Percentiles rank a stretch among this genome's conserved stretches.
Evolutionary conservation across 169 alveolate species (phyloP).

Genomic region (Besnoitia besnoiti): DNA sequence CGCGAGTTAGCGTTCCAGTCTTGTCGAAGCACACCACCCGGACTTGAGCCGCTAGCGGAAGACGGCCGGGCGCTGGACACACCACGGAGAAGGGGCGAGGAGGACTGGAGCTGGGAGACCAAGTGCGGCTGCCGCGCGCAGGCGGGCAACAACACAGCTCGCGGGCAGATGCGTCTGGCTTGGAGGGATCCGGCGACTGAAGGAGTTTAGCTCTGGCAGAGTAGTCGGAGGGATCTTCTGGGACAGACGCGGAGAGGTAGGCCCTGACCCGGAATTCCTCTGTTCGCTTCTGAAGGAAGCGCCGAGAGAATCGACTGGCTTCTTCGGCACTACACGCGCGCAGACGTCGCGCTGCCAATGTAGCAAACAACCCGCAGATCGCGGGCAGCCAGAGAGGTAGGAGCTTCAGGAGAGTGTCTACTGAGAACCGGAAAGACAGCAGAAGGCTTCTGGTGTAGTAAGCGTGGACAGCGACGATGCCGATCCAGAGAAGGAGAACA

Average conservation of each 20-base stretch:
- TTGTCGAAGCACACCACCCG: conserved; percentile 48
- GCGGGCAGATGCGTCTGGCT: too few species aligned
- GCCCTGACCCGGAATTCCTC: neutral
- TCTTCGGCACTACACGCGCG: neutral
- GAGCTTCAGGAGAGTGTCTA: conserved; percentile 26
- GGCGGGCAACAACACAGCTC: too few species aligned
- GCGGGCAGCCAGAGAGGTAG: conserved; percentile 54
- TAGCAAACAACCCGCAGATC: conserved; percentile 46
- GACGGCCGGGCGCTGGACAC: conserved; percentile 46
- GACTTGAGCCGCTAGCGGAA: conserved; percentile 51
- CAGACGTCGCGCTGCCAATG: conserved; percentile 9
- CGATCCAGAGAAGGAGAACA: neutral
- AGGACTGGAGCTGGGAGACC: too few species aligned
- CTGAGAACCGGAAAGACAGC: conserved; percentile 5
- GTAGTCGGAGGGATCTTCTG: too few species aligned
- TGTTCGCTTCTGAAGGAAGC: neutral
- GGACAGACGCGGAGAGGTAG: neutral
- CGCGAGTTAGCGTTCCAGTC: conserved; percentile 56
- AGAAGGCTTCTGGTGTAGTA: neutral
- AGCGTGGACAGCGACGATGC: conserved; percentile 20
- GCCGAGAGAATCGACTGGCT: neutral
- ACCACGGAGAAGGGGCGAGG: neutral
- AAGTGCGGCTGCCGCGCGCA: too few species aligned
- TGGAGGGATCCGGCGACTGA: too few species aligned
- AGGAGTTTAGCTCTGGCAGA: too few species aligned